phyloP scores from a whole-genome alignment of 768 basidiomycete species.

The Phaeotremella fagi region DNA sequence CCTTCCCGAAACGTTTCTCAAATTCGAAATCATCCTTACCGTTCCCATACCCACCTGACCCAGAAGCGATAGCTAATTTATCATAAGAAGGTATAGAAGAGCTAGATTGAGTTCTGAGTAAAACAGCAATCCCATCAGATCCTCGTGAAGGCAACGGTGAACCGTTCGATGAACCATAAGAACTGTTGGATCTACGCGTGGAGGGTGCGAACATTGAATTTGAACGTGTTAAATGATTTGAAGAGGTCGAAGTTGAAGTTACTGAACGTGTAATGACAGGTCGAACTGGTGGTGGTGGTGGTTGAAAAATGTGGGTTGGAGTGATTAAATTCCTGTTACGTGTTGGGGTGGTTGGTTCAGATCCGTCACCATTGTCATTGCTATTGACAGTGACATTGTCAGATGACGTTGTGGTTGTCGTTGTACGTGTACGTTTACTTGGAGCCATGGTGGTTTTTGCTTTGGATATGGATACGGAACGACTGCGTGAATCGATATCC shows the following conservation, averaged over 20 bases:
- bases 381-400: no score
- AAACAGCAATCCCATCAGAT: no score
- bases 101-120: slow-evolving; percentile 29
- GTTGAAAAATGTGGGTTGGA: background rate
- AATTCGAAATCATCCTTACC: slow-evolving; percentile 20
- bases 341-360: no score
- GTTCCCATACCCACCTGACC: slow-evolving; percentile 12
- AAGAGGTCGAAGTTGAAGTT: slow-evolving; percentile 9
- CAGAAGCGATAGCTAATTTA: slow-evolving; percentile 10
- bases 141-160: no score
- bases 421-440: slow-evolving; percentile 14
- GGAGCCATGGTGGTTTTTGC: slow-evolving; percentile 18
- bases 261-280: slow-evolving; percentile 4
- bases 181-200: slow-evolving; percentile 17
- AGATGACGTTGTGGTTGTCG: background rate
- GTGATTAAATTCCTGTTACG: no score
- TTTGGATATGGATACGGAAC: no score
- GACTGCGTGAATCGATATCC: no score
- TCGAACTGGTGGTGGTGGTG: slow-evolving; percentile 7
- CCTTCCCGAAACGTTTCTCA: slow-evolving; percentile 23
- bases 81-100: slow-evolving; percentile 20
- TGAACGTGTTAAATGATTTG: slow-evolving; percentile 23
- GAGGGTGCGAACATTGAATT: slow-evolving; percentile 24
- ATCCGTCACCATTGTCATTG: background rate
- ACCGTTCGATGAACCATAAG: no score